phyloP scores from a whole-genome alignment of 345 rosid genomes.

The Citrus sinensis region DVS_A1.0 CM039163.1:1983001-1983500 shows the following conservation, averaged over 20 bases:
- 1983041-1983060: conserved; percentile 40
- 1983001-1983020: conserved; percentile 59
- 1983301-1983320: background rate
- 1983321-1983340: background rate
- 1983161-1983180: background rate
- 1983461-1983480: background rate
- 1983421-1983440: background rate
- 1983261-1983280: background rate
- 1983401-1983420: background rate
- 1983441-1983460: background rate
- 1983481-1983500: background rate
- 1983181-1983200: background rate
- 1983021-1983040: conserved; percentile 36
- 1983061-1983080: background rate
- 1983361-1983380: background rate
- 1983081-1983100: background rate
- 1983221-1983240: background rate
- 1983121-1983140: background rate
- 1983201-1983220: background rate
- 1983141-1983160: background rate
- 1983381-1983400: background rate
- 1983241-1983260: background rate
- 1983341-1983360: background rate
- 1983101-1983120: background rate
- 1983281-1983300: background rate